Evolutionary conservation across 768 basidiomycete species (phyloP).

Genomic region (Gloeophyllum trabeum): DNA sequence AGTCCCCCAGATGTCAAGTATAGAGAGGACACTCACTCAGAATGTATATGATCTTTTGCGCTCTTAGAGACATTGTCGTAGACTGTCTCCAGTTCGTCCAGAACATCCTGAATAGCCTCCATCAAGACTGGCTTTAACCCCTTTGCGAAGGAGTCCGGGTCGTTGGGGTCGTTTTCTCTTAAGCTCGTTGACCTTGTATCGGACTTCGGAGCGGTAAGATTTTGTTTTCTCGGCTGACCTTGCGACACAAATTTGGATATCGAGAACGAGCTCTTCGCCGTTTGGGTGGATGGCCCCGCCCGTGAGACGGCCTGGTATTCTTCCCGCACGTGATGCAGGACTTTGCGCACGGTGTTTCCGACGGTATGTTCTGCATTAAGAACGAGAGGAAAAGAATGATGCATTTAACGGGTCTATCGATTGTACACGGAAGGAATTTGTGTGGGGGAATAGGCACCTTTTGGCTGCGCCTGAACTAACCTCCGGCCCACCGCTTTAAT

Average conservation of each 20-base stretch:
- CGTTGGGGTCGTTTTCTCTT: slow-evolving; percentile 61
- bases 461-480: slow-evolving; percentile 86
- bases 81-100: slow-evolving; percentile 93
- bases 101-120: slow-evolving; percentile 93
- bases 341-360: slow-evolving; percentile 88
- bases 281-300: slow-evolving; percentile 26
- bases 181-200: slow-evolving; percentile 42
- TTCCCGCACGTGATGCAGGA: slow-evolving; percentile 89
- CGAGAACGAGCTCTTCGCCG: slow-evolving; percentile 40
- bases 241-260: slow-evolving; percentile 78
- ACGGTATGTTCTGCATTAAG: slow-evolving; percentile 75
- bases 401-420: not conserved
- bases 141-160: slow-evolving; percentile 68
- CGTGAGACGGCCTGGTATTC: slow-evolving; percentile 73
- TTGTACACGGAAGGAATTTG: not conserved
- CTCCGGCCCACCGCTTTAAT: slow-evolving; percentile 72
- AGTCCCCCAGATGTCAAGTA: not conserved
- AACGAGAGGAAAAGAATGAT: slow-evolving; percentile 3
- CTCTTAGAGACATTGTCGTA: slow-evolving; percentile 92
- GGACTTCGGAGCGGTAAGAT: slow-evolving; percentile 22
- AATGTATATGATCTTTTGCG: slow-evolving; percentile 93
- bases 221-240: slow-evolving; percentile 54
- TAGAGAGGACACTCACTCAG: slow-evolving; percentile 59
- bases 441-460: slow-evolving; percentile 43
- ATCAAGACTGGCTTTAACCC: slow-evolving; percentile 87